Evolutionary conservation across 2,329 filamentous ascomycete genomes (phyloP).

Genomic region (Myriosclerotinia duriaeana): DNA sequence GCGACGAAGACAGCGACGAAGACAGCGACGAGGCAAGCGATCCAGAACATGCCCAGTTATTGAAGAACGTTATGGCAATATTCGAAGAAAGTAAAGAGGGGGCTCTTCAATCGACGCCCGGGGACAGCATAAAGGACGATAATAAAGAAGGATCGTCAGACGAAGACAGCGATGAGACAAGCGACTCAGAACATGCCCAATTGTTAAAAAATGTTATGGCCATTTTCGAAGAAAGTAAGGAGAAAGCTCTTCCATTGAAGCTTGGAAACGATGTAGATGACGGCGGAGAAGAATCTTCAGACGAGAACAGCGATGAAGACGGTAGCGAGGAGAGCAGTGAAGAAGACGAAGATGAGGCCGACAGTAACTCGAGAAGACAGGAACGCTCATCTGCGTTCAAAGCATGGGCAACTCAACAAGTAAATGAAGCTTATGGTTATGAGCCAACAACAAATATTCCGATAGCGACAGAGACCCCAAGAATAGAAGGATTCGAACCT

Average conservation of each 20-base stretch:
- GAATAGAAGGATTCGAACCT: constrained; percentile 62
- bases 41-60: constrained; percentile 9
- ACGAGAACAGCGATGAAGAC: constrained; percentile 23
- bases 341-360: constrained; percentile 39
- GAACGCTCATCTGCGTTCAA: constrained; percentile 73
- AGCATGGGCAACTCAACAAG: constrained; percentile 82
- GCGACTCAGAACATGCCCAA: constrained; percentile 8
- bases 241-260: not conserved
- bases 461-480: constrained; percentile 48
- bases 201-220: constrained; percentile 10
- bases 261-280: constrained; percentile 31
- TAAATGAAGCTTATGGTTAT: constrained; percentile 78
- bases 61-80: constrained; percentile 13
- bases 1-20: constrained; percentile 5
- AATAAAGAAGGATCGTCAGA: constrained; percentile 27
- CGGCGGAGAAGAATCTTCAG: constrained; percentile 26
- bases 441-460: constrained; percentile 46
- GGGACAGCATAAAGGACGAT: constrained; percentile 30
- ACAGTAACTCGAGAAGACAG: constrained; percentile 42
- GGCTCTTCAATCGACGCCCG: constrained; percentile 1
- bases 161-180: constrained; percentile 19
- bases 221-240: constrained; percentile 17
- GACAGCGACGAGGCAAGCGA: constrained; percentile 2
- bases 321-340: constrained; percentile 33
- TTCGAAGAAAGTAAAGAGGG: constrained; percentile 18